phyloP scores from a whole-genome alignment of 331 rosid genomes.

The Dryas integrifolia region DNA sequence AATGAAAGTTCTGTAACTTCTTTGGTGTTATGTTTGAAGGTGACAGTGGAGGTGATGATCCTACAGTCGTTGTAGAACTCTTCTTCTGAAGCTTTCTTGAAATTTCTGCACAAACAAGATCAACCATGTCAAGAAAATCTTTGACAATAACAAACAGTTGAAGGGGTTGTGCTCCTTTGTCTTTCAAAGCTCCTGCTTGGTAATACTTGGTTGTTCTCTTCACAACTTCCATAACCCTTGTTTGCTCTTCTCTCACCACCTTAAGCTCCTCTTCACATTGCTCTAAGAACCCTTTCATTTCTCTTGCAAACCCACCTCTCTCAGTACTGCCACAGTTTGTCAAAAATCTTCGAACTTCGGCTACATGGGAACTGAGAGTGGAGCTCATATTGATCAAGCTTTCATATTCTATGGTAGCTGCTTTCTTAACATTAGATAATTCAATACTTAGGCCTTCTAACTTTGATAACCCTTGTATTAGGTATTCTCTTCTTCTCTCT shows the following conservation, averaged over 20 bases:
- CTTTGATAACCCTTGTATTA: slow-evolving; percentile 43
- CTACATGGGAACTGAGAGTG: slow-evolving; percentile 33
- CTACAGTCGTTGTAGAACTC: slow-evolving; percentile 17
- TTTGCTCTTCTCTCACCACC: slow-evolving; percentile 53
- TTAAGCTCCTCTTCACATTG: slow-evolving; percentile 63
- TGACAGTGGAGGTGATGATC: slow-evolving; percentile 51
- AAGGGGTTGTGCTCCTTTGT: slow-evolving; percentile 44
- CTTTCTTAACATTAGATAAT: slow-evolving; percentile 57
- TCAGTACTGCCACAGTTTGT: slow-evolving; percentile 38
- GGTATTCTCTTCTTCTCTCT: slow-evolving; percentile 44
- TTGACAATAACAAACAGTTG: slow-evolving; percentile 56
- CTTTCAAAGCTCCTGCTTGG: slow-evolving; percentile 50
- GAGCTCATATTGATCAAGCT: slow-evolving; percentile 42
- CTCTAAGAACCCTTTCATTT: slow-evolving; percentile 65
- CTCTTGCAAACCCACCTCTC: slow-evolving; percentile 39
- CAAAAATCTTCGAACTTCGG: slow-evolving; percentile 44
- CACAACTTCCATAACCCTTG: slow-evolving; percentile 60
- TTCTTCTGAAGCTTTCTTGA: slow-evolving; percentile 48
- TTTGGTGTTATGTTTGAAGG: slow-evolving; percentile 36
- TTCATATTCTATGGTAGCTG: slow-evolving; percentile 51
- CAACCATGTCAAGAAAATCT: slow-evolving; percentile 65
- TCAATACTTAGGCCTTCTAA: slow-evolving; percentile 52
- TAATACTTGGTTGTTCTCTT: slow-evolving; percentile 58
- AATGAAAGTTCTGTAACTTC: slow-evolving; percentile 45
- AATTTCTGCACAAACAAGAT: slow-evolving; percentile 54